Base-by-base conservation (phyloP, 345 rosid species). In the Salix arbutifolia region DNA sequence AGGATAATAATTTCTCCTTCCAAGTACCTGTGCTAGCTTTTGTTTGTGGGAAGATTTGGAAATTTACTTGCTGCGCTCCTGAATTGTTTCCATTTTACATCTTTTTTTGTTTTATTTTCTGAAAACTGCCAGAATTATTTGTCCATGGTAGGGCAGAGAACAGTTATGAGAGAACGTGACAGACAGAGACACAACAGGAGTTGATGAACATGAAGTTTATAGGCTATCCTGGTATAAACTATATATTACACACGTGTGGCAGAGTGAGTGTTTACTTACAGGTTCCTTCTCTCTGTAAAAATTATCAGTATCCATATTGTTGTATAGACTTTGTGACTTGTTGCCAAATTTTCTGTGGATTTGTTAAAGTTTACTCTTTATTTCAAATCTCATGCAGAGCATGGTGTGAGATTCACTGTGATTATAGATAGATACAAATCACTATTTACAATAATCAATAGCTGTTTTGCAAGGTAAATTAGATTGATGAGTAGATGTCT, bases 81-180 rank as follows among this genome's bases (percentile, higher is more conserved):
- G 9, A 72, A 21, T 31, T 18, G 19, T 21, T 4, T 71, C 64
- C 37, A 30, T 28, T 14, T 14, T 17, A 38, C 4, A 11, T 35
- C 8, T 4, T 26, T 40, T 33, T n/a, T 13, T 31, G 18, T 8
- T 14, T 64, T 21, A 53, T 65, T 40, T 25, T 37, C 77, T 28
- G 70, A 46, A 66, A 76, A 31, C 16, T 42, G 62, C 35, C 35
- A 42, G 37, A 2, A 6, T 81, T 17, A 30, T 33, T 10, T 87
- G 79, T 50, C 74, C 58, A 67, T 86, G 87, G 70, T 86, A 90
- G 96, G 96, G 89, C 90, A 89, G 94, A 86, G 89, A 91, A 80
- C 86, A 75, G 88, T 85, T 89, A 85, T 81, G 93, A 90, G 67
- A 83, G 86, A 73, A 70, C 80, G 23, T 67, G 28, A 67, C n/a